Base-by-base conservation (phyloP, 2,329 filamentous ascomycete genomes). In the Dendrostoma leiphaemia region DNA sequence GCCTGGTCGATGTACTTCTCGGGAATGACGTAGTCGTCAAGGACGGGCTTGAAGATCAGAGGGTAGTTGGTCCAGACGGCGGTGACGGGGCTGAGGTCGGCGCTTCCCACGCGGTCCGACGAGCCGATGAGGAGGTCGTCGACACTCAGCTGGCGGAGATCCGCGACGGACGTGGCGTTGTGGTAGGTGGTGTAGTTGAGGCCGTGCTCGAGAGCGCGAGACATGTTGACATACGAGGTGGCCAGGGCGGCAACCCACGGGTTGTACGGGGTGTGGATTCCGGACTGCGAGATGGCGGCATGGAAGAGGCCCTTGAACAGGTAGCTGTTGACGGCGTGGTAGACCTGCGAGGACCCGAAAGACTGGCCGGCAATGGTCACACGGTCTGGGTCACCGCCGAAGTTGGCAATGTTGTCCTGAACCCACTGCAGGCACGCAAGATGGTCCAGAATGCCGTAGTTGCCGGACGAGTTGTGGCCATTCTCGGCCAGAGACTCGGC, bases 311-410 rank as follows among this genome's bases (percentile, higher is more conserved):
- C 65, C 24, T 56, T 63, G 58, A 65, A 65, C 5, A 69, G 58
- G 19, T 57, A 58, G 21, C 63, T 66, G 54, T 67, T 67, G 24
- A 69, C 60, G 3, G 63, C 62, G 45, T 69, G 66, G 50, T 69
- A 67, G 34, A 53, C 51, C 45, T 53, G 63, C 54, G 63, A 65
- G 8, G 67, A 69, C 9, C 67, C 66, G 9, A 57, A 57, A 9
- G 49, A 53, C 41, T 57, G 55, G 46, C 55, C 55, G 37, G 45
- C 43, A 28, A 57, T 53, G 13, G 49, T 54, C n/a, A 57, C 55
- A 12, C 51, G 47, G 29, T 54, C 51, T 17, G 55, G 48, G 45
- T 59, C 19, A 31, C 58, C 55, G 37, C 55, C 55, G 15, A 57
- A 57, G 29, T 24, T 46, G 32, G 46, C 51, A 17, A 57, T 57